A percentile compares a stretch with the other conserved stretches of the same genome.
Evolutionary conservation across 106 monocot species (phyloP).

Genomic region (Amphibolis antarctica): DNA sequence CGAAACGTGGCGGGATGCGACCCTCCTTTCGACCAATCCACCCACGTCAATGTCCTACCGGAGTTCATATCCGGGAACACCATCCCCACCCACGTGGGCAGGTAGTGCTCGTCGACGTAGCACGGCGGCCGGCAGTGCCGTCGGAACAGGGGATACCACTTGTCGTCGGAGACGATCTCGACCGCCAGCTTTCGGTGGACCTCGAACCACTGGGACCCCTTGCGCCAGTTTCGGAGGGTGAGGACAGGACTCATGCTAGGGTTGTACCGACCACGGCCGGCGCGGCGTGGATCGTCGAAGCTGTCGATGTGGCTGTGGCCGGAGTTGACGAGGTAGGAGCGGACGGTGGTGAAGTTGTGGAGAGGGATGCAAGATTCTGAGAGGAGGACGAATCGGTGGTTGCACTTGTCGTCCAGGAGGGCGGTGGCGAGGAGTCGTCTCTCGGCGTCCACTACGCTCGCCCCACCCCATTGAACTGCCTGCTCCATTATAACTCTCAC

Average conservation of each 20-base stretch:
- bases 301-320: constrained; percentile 12
- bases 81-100: constrained; percentile 23
- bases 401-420: constrained; percentile 16
- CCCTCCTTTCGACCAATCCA: constrained; percentile 25
- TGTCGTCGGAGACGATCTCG: constrained; percentile 7
- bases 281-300: constrained; percentile 14
- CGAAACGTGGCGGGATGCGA: constrained; percentile 14
- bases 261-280: constrained; percentile 22
- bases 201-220: constrained; percentile 33
- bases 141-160: constrained; percentile 14
- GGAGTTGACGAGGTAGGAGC: constrained; percentile 16
- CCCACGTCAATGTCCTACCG: constrained; percentile 24
- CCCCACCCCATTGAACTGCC: constrained; percentile 24
- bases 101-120: constrained; percentile 26
- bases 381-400: constrained; percentile 23
- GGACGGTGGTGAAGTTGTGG: constrained; percentile 23
- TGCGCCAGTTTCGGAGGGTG: constrained; percentile 21
- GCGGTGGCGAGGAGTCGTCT: constrained; percentile 20
- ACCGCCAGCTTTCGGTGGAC: constrained; percentile 10
- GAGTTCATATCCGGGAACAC: constrained; percentile 11
- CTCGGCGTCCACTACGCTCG: constrained; percentile 18
- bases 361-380: constrained; percentile 33
- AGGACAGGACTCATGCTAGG: constrained; percentile 9
- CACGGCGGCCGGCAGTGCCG: constrained; percentile 21
- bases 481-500: too few species aligned